Conservation (phyloP, 2,329 filamentous ascomycete species). For the Microsporum audouinii region DNA sequence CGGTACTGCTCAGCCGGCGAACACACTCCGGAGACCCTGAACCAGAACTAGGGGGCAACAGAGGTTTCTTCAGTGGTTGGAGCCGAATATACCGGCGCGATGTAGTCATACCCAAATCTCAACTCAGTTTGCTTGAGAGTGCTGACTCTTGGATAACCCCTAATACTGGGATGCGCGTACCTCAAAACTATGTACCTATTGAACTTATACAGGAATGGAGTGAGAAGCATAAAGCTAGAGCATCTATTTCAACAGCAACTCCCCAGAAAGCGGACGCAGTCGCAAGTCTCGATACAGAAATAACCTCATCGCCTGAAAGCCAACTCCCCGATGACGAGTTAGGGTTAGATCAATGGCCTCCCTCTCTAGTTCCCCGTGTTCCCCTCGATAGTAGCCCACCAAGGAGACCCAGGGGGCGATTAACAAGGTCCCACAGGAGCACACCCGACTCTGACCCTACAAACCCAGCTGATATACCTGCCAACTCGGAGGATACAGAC, state of each 20-base stretch:
- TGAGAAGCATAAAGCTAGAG: not conserved
- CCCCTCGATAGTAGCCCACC: not conserved
- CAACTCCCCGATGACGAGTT: not conserved
- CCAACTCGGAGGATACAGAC: too few relatives aligned
- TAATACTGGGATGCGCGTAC: constrained; percentile 18
- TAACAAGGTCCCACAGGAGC: not conserved
- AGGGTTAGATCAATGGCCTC: not conserved
- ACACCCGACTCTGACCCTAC: not conserved
- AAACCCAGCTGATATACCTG: not conserved
- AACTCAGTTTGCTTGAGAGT: constrained; percentile 39
- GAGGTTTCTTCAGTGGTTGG: constrained; percentile 16
- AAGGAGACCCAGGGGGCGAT: too few relatives aligned
- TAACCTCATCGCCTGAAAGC: not conserved
- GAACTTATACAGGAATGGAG: constrained; percentile 26
- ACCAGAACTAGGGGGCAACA: not conserved
- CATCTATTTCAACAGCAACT: not conserved
- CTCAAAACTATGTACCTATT: constrained; percentile 27
- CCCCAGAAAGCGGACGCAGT: not conserved
- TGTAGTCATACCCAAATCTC: constrained; percentile 39
- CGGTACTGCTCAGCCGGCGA: too few relatives aligned
- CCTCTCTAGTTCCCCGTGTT: not conserved
- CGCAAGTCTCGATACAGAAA: not conserved
- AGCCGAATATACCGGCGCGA: constrained; percentile 33
- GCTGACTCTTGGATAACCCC: constrained; percentile 32
- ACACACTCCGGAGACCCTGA: not conserved